Evolutionary conservation across 2,329 filamentous ascomycete genomes (phyloP).

Genomic region (Myriangium duriaei): DNA sequence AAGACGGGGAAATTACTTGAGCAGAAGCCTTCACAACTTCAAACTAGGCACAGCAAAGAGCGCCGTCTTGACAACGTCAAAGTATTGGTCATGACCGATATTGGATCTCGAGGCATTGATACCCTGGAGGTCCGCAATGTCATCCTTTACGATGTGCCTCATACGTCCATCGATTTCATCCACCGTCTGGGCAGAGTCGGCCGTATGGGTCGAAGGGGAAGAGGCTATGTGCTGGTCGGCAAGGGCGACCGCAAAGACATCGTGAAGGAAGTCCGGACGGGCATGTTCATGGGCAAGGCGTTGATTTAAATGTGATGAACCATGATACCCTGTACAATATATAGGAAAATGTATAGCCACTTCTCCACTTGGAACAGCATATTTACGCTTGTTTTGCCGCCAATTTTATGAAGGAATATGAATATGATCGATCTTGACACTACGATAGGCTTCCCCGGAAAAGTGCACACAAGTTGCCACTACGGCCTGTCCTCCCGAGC

Average conservation of each 20-base stretch:
- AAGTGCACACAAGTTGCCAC: no score
- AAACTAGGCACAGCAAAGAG: not conserved
- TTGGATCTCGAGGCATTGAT: constrained; percentile 87
- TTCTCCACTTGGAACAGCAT: not conserved
- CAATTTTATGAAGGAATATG: no score
- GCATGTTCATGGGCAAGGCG: constrained; percentile 39
- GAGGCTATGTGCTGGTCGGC: constrained; percentile 81
- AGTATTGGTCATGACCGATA: constrained; percentile 86
- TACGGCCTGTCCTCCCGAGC: no score
- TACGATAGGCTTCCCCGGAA: no score
- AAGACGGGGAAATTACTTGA: not conserved
- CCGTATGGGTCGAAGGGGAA: constrained; percentile 79
- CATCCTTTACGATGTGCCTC: constrained; percentile 92
- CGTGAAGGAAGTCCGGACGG: constrained; percentile 81
- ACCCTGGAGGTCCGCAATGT: constrained; percentile 85
- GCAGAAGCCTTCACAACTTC: not conserved
- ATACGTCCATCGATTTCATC: constrained; percentile 96
- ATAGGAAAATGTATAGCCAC: constrained; percentile 3
- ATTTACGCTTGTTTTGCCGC: no score
- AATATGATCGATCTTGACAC: no score
- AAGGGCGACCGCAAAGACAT: constrained; percentile 82
- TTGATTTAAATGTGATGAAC: constrained; percentile 29
- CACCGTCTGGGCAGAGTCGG: constrained; percentile 86
- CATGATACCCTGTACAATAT: constrained; percentile 14
- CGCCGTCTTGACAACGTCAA: constrained; percentile 62